phyloP scores from a whole-genome alignment of 2,329 filamentous ascomycete genomes.

The Ophiostoma pallidulum region DNA sequence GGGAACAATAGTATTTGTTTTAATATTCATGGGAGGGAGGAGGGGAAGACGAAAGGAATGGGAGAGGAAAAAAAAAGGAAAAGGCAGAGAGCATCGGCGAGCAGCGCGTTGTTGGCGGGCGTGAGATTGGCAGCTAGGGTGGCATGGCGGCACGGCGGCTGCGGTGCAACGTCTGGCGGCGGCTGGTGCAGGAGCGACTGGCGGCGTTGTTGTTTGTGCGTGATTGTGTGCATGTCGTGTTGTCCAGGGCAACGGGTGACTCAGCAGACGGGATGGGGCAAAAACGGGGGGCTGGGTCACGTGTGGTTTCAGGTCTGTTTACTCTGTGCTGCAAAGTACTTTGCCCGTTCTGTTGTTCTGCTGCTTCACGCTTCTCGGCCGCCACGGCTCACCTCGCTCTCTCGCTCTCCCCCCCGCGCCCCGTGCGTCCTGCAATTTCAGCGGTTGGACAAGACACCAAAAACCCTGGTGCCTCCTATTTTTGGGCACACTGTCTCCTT shows the following conservation, averaged over 20 bases:
- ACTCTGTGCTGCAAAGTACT: background rate
- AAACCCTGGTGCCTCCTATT: background rate
- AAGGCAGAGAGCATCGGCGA: background rate
- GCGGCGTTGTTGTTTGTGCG: slow-evolving; percentile 2
- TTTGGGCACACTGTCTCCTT: background rate
- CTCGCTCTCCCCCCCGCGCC: background rate
- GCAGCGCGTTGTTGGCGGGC: too few species aligned
- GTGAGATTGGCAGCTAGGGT: background rate
- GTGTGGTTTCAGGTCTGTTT: background rate
- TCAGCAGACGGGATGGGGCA: background rate
- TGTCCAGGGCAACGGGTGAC: slow-evolving; percentile 6
- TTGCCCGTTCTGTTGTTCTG: too few species aligned
- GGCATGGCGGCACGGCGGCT: background rate
- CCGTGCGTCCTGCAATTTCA: slow-evolving; percentile 1
- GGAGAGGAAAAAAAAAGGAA: background rate
- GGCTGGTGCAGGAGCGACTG: background rate
- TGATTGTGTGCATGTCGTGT: background rate
- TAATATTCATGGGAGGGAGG: background rate
- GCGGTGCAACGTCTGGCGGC: slow-evolving; percentile 1
- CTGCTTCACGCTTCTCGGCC: background rate
- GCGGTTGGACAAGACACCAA: background rate
- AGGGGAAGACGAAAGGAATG: background rate
- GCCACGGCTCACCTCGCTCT: background rate
- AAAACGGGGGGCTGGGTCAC: background rate
- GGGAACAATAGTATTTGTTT: slow-evolving; percentile 7